Evolutionary conservation across 2,329 filamentous ascomycete species (phyloP).

Genomic region (Exophiala calicioides): DNA sequence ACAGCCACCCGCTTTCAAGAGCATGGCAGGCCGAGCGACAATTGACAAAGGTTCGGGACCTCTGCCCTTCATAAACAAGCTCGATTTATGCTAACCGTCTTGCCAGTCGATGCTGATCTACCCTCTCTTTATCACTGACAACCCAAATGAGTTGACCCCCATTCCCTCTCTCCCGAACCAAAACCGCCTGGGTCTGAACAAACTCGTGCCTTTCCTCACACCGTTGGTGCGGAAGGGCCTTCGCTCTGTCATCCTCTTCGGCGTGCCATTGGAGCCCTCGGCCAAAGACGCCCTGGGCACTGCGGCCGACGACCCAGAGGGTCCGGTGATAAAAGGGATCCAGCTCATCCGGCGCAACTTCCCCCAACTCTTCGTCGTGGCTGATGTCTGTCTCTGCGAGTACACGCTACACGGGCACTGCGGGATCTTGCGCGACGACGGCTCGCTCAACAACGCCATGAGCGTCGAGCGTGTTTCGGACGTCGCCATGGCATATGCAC

Average conservation of each 20-base stretch:
- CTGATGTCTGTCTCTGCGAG: constrained; percentile 96
- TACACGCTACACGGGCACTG: constrained; percentile 98
- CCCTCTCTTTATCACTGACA: constrained; percentile 93
- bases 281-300: constrained; percentile 91
- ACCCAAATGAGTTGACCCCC: constrained; percentile 84
- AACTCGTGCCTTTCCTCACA: constrained; percentile 77
- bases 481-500: constrained; percentile 96
- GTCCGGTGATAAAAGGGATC: constrained; percentile 86
- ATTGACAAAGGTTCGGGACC: constrained; percentile 70
- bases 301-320: constrained; percentile 86
- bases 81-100: constrained; percentile 8
- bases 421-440: constrained; percentile 90
- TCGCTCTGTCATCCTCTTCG: constrained; percentile 91
- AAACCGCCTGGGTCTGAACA: constrained; percentile 83
- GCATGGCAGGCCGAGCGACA: constrained; percentile 83
- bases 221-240: constrained; percentile 88
- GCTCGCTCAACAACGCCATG: constrained; percentile 85
- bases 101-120: constrained; percentile 94
- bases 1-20: constrained; percentile 75
- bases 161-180: constrained; percentile 92
- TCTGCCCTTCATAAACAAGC: not conserved
- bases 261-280: constrained; percentile 78
- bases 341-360: constrained; percentile 80
- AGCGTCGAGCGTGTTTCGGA: constrained; percentile 94
- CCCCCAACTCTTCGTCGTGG: constrained; percentile 85